Conservation (phyloP, 305 asterid species). For the Rubia balearica region DNA sequence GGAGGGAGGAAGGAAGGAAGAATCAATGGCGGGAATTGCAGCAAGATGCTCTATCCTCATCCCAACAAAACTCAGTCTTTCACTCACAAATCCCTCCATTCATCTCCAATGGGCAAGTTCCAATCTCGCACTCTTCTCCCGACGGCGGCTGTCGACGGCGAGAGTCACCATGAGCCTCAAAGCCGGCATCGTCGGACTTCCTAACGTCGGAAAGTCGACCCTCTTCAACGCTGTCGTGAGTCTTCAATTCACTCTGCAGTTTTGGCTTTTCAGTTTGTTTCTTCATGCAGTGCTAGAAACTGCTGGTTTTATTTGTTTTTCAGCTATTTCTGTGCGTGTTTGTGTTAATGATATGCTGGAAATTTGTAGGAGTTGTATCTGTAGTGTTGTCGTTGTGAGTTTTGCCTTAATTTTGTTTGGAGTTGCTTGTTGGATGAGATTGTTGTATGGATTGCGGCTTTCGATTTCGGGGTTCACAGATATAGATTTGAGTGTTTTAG, state of each 20-base stretch:
- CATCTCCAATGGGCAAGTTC: slow-evolving; percentile 14
- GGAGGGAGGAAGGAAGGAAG: not conserved
- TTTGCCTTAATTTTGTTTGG: too few relatives aligned
- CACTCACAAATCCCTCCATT: slow-evolving; percentile 38
- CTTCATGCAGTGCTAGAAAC: not conserved
- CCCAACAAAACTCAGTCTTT: slow-evolving; percentile 40
- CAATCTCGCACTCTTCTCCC: slow-evolving; percentile 23
- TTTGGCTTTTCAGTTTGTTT: not conserved
- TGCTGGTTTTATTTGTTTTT: not conserved
- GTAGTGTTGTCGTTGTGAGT: not conserved
- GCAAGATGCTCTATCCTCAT: slow-evolving; percentile 44
- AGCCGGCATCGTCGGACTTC: slow-evolving; percentile 98
- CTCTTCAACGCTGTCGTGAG: slow-evolving; percentile 43
- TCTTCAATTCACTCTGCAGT: not conserved
- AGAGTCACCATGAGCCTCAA: slow-evolving; percentile 80
- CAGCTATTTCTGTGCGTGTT: not conserved
- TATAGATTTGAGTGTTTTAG: not conserved
- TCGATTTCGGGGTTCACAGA: not conserved
- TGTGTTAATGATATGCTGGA: not conserved
- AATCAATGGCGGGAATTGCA: slow-evolving; percentile 55
- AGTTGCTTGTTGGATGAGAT: not conserved
- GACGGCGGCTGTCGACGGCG: slow-evolving; percentile 52
- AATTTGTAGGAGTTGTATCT: not conserved
- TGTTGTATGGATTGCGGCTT: not conserved
- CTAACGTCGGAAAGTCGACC: slow-evolving; percentile 94